phyloP scores from a whole-genome alignment of 202 grass and related monocot genomes.

The Elaeis oleifera region DNA sequence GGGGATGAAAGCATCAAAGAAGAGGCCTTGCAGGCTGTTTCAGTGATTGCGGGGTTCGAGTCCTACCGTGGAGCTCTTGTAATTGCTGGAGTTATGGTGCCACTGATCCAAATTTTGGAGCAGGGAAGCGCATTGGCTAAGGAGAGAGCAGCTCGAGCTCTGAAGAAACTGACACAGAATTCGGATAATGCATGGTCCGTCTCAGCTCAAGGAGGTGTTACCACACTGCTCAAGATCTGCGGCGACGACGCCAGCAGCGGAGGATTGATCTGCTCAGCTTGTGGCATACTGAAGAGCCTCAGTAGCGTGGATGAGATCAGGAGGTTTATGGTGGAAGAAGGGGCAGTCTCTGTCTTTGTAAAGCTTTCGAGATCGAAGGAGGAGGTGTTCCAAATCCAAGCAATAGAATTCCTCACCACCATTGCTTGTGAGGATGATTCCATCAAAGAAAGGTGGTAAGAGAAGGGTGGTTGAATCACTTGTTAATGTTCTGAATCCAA shows the following conservation, averaged over 20 bases:
- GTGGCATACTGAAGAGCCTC: slow-evolving; percentile 2
- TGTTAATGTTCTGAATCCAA: not conserved
- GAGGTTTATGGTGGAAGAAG: slow-evolving; percentile 17
- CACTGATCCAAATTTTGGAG: slow-evolving; percentile 9
- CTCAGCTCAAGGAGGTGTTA: slow-evolving; percentile 14
- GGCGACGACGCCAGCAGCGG: not conserved
- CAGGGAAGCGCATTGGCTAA: not conserved
- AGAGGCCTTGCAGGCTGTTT: not conserved
- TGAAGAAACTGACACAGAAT: slow-evolving; percentile 9
- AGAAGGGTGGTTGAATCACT: slow-evolving; percentile 3
- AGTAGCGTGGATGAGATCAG: slow-evolving; percentile 7
- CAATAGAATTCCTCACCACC: not conserved
- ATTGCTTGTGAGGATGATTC: not conserved
- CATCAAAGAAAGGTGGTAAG: not conserved
- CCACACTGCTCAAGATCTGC: slow-evolving; percentile 10
- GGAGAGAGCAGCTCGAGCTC: not conserved
- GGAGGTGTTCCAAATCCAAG: not conserved
- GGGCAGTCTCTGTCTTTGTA: slow-evolving; percentile 1
- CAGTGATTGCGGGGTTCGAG: not conserved
- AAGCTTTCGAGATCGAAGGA: slow-evolving; percentile 7
- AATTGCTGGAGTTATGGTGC: not conserved
- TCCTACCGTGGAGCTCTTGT: slow-evolving; percentile 5
- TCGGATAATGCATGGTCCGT: slow-evolving; percentile 16
- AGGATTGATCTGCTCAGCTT: slow-evolving; percentile 1
- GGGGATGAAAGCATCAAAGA: not conserved